These are phyloP conservation scores for Eucalyptus sp. DNA, from an alignment of 345 rosid genomes.

Conservation along the genomic window DNA sequence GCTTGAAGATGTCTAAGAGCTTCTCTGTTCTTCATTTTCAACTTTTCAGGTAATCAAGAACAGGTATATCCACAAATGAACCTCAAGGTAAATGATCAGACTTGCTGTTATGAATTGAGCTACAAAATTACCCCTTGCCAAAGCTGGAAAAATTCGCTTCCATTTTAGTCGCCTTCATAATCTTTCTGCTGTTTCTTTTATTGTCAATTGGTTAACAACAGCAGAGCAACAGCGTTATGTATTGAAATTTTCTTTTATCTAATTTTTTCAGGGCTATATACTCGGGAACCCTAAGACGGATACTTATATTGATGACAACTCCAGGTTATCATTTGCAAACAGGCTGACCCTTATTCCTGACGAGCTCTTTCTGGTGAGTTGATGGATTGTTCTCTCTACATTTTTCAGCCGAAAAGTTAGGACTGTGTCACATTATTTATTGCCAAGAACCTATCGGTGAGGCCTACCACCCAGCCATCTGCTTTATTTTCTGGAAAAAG, in stretches of 20 bases:
- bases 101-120: neutral
- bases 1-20: neutral
- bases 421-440: neutral
- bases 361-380: neutral
- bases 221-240: neutral
- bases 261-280: neutral
- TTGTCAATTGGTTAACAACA: neutral
- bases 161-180: neutral
- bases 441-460: neutral
- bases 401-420: neutral
- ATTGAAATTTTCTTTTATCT: neutral
- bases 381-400: neutral
- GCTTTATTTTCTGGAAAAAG: neutral
- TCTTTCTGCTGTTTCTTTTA: neutral
- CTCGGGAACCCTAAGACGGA: constrained; percentile 3
- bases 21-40: neutral
- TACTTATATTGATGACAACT: neutral
- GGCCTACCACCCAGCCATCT: neutral
- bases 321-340: neutral
- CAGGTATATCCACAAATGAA: neutral
- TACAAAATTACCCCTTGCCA: neutral
- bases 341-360: constrained; percentile 3
- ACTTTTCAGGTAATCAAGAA: neutral
- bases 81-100: neutral
- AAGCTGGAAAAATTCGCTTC: neutral